A percentile compares a stretch with the other conserved stretches of the same genome.
These are phyloP conservation scores for Chloranthus sessilifolius DNA, from an alignment of 164 flowering plant genomes.

Conservation along the genomic window DNA sequence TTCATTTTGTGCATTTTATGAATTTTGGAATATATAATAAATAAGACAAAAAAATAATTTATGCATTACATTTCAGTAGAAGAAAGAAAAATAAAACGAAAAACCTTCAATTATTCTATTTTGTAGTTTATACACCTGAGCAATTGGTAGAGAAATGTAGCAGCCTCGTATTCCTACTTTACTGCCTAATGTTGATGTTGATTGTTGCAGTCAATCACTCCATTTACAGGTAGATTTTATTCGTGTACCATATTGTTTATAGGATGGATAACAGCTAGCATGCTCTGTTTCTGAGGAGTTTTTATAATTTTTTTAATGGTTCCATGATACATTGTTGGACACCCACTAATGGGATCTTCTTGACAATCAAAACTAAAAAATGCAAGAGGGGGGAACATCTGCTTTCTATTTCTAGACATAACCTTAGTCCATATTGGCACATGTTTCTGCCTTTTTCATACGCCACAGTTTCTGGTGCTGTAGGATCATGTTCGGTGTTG, in stretches of 20 bases:
- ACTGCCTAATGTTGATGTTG: conserved; percentile 61
- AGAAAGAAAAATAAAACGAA: no score
- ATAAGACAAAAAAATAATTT: no score
- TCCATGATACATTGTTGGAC: conserved; percentile 2
- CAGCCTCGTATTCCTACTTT: conserved; percentile 71
- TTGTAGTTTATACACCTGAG: conserved; percentile 90
- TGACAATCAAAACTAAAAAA: conserved; percentile 5
- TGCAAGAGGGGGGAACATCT: conserved; percentile 83
- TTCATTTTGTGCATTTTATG: no score
- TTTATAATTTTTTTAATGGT: not conserved
- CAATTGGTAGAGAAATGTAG: conserved; percentile 91
- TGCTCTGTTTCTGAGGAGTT: not conserved
- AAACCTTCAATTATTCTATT: not conserved
- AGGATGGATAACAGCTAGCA: no score
- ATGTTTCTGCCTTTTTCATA: conserved; percentile 93
- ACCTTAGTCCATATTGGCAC: conserved; percentile 69
- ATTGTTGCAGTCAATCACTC: conserved; percentile 64
- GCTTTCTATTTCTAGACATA: conserved; percentile 54
- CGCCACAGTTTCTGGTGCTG: conserved; percentile 92
- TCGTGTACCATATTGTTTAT: no score
- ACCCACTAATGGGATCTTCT: not conserved
- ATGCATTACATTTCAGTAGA: no score
- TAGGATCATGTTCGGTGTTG: conserved; percentile 93
- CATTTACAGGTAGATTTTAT: conserved; percentile 53
- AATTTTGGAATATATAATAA: no score